A percentile compares a stretch with the other conserved stretches of the same genome.
These are phyloP conservation scores for Microcyclospora tardicrescens DNA, from an alignment of 2,329 filamentous ascomycete species.

Conservation along the genomic window DNA sequence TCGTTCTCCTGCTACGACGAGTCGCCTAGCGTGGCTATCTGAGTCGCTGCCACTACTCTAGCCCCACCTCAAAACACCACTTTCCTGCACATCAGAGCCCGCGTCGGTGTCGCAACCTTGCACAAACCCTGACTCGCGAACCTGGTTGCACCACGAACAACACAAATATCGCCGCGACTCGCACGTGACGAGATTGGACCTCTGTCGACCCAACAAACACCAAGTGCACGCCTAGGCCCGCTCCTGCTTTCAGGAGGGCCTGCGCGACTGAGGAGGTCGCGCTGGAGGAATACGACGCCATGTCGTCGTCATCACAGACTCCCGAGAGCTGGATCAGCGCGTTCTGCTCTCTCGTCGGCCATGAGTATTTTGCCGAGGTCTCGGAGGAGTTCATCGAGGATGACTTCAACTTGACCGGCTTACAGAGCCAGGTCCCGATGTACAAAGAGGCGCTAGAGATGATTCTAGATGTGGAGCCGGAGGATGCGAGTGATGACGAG, in stretches of 20 bases:
- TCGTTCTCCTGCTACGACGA: too few relatives aligned
- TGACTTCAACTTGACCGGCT: constrained; percentile 95
- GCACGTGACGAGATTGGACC: too few relatives aligned
- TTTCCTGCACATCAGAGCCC: too few relatives aligned
- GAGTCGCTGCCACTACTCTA: too few relatives aligned
- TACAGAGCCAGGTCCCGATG: constrained; percentile 92
- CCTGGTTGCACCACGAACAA: too few relatives aligned
- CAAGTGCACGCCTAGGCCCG: constrained; percentile 6
- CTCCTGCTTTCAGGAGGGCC: constrained; percentile 18
- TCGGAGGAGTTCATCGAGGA: constrained; percentile 99
- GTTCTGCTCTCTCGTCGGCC: constrained; percentile 87
- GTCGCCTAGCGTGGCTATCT: too few relatives aligned
- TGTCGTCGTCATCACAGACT: constrained; percentile 45
- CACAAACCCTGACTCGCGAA: too few relatives aligned
- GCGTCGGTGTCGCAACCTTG: too few relatives aligned
- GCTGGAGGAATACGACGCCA: constrained; percentile 20
- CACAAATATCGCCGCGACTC: too few relatives aligned
- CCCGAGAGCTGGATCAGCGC: constrained; percentile 95
- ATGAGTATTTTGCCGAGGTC: constrained; percentile 98
- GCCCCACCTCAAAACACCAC: too few relatives aligned
- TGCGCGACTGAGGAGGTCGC: constrained; percentile 14
- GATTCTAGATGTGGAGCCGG: constrained; percentile 96
- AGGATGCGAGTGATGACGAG: constrained; percentile 80
- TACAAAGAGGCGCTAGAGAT: constrained; percentile 99
- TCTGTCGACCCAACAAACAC: too few relatives aligned